Evolutionary conservation across 768 basidiomycete genomes (phyloP).

Genomic region (Amanita molliuscula): DNA sequence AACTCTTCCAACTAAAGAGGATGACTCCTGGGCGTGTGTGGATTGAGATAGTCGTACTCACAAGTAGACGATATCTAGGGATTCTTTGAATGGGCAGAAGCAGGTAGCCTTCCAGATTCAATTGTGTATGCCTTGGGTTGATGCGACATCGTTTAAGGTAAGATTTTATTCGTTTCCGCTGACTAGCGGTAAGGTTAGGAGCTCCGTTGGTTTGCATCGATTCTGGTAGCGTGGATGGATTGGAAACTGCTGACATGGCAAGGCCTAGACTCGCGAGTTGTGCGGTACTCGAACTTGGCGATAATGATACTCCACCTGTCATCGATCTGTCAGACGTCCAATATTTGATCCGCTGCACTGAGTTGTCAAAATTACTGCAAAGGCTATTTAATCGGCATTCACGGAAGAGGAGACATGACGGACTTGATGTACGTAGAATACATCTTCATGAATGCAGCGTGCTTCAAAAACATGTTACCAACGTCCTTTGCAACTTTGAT

Average conservation of each 20-base stretch:
- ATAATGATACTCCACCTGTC: conserved; percentile 33
- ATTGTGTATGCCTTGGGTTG: conserved; percentile 85
- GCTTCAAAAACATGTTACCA: conserved; percentile 82
- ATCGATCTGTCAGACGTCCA: conserved; percentile 62
- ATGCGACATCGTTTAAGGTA: conserved; percentile 87
- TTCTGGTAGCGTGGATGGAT: conserved; percentile 31
- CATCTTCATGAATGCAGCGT: conserved; percentile 98
- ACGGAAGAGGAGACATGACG: conserved; percentile 5
- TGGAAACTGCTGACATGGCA: conserved; percentile 41
- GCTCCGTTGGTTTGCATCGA: conserved; percentile 30
- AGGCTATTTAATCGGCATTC: conserved; percentile 9
- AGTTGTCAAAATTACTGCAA: conserved; percentile 85
- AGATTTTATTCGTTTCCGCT: conserved; percentile 78
- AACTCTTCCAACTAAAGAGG: conserved; percentile 70
- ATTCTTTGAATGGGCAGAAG: conserved; percentile 94
- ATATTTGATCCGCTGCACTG: conserved; percentile 75
- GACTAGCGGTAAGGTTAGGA: conserved; percentile 59
- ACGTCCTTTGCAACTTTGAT: conserved; percentile 68
- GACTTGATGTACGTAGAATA: conserved; percentile 98
- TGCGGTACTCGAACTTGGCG: conserved; percentile 50
- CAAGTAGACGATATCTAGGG: conserved; percentile 91
- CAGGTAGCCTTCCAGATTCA: conserved; percentile 89
- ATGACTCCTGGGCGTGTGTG: conserved; percentile 1
- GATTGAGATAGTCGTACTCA: conserved; percentile 27
- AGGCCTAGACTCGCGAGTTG: conserved; percentile 57